These are phyloP conservation scores for Phaeosphaeriaceae sp. DNA, from an alignment of 2,329 filamentous ascomycete species.

Conservation along the genomic window DNA sequence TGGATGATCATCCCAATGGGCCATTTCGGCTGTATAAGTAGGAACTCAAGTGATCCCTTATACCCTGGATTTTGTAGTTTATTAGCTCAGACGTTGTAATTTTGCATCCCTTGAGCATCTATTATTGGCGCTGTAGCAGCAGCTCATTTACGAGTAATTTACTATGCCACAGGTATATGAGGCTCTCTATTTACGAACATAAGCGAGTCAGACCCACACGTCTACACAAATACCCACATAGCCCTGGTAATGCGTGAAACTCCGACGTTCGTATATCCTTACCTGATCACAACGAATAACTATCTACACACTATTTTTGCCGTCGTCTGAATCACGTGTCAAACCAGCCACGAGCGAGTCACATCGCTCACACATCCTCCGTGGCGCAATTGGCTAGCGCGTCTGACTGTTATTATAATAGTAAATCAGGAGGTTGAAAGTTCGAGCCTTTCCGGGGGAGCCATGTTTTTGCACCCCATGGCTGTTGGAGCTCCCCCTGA, in stretches of 20 bases:
- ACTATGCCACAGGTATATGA: too few relatives aligned
- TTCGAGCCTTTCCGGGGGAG: conserved; percentile 44
- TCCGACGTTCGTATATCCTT: too few relatives aligned
- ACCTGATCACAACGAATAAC: background rate
- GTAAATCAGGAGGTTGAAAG: conserved; percentile 42
- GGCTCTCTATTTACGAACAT: background rate
- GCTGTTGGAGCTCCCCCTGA: too few relatives aligned
- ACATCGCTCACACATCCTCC: conserved; percentile 38
- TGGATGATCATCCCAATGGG: background rate
- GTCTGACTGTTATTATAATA: conserved; percentile 62
- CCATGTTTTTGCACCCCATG: conserved; percentile 12
- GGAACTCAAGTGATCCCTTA: background rate
- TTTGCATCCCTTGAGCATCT: too few relatives aligned
- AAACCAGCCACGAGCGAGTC: conserved; percentile 18
- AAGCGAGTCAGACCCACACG: conserved; percentile 16
- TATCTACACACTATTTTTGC: background rate
- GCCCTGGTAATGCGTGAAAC: background rate
- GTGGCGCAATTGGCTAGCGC: conserved; percentile 63
- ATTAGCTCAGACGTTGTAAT: too few relatives aligned
- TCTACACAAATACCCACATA: background rate
- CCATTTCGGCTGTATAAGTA: background rate
- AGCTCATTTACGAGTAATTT: too few relatives aligned
- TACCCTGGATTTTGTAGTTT: background rate
- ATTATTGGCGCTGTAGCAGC: too few relatives aligned
- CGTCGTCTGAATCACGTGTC: conserved; percentile 18